Conservation (phyloP, 257 asterid species). For the Leptodermis oblonga region DNA sequence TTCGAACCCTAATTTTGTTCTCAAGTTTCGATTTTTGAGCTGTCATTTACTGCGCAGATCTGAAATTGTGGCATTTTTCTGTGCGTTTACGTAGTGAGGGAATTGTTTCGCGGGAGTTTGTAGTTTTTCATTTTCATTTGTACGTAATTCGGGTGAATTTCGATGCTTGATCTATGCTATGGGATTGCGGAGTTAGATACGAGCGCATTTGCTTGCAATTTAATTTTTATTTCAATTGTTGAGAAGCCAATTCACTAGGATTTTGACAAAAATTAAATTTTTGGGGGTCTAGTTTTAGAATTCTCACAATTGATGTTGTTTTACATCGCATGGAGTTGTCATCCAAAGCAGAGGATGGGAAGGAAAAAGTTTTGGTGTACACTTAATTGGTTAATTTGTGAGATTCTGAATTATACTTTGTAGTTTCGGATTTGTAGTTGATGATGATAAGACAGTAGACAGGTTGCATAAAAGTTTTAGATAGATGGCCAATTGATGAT, state of each 20-base stretch:
- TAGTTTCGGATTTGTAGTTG: not conserved
- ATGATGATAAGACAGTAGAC: not conserved
- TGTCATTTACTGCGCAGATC: constrained; percentile 24
- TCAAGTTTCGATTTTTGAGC: constrained; percentile 22
- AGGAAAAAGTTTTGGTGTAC: not conserved
- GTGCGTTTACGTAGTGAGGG: not conserved
- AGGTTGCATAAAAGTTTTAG: not conserved
- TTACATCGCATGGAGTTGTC: not conserved
- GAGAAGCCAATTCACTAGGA: not conserved
- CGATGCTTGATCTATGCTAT: constrained; percentile 29
- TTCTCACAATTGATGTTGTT: not conserved
- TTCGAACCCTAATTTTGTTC: constrained; percentile 21
- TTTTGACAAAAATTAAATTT: not conserved
- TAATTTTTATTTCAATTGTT: not conserved
- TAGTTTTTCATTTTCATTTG: constrained; percentile 14
- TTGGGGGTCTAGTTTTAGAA: not conserved
- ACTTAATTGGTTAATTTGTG: not conserved
- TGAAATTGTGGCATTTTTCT: constrained; percentile 16
- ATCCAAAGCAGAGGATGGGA: too few species aligned
- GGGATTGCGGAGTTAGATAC: not conserved
- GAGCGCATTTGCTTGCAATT: not conserved
- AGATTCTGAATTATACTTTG: not conserved
- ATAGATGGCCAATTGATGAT: not conserved
- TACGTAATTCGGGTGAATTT: constrained; percentile 21
- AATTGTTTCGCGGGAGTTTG: constrained; percentile 18